Evolutionary conservation across 2,329 filamentous ascomycete genomes (phyloP), one percentile per base, ranked within the genome.

Genomic region (Anthostomella pinea): DNA sequence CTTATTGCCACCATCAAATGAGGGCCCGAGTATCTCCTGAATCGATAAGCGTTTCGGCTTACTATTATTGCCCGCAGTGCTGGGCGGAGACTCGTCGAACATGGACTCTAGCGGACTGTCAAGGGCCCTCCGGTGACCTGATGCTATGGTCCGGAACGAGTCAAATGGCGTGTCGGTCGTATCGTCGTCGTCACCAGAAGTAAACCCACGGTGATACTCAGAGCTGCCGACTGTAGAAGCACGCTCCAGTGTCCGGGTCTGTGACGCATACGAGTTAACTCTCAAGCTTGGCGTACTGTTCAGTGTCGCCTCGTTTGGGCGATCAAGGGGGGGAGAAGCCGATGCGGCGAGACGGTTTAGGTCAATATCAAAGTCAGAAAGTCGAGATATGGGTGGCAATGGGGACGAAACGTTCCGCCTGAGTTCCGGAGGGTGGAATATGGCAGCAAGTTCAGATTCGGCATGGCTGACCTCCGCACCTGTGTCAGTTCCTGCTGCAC

Each of bases 101-200:
- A 89, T 85, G 16, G 80, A 86, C 54, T 89, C 85, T 32, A 89
- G 67, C 11, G 85, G 83, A 18, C 83, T 84, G 56, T 87, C 80
- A 30, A 80, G 73, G 21, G 79, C 77, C 41, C 81, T 77, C 35
- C 76, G 72, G 44, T 81, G 83, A 43, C 76, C 74, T 8, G 84
- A 87, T 24, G 76, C 81, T 41, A 76, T 72, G 11, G 85, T 89
- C 35, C 83, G 81, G 49, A 88, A 64, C 19, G 85, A 89, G 65
- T 90, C 86, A 60, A 81, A 89, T 38, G 85, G 72, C 13, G 80
- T 86, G 52, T 90, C 85, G 58, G 84, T 88, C 63, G 79, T 81
- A 52, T 88, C 85, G 52, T 87, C 83, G 37, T 88, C 85, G 39
- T 88, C 85, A 15, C 76, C 77, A 8, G 79, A 87, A n/a, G 66